Percentiles rank a stretch among this genome's conserved stretches.
phyloP scores from a whole-genome alignment of 1,284 basidiomycete species.

The Apiotrichum sp. region DNA sequence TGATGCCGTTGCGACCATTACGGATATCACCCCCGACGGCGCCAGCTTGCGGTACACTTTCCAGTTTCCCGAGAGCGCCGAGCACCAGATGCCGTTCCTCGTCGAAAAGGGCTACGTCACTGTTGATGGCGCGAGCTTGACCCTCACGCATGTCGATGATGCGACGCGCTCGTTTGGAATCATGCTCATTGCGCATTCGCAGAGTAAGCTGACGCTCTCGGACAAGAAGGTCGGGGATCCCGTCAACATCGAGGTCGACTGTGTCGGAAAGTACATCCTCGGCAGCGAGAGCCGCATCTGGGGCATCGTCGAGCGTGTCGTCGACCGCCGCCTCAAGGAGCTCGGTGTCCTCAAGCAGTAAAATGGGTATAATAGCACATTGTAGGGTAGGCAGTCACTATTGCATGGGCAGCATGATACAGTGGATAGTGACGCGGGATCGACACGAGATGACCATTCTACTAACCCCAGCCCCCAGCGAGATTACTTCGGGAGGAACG shows the following conservation, averaged over 20 bases:
- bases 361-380: too few relatives aligned
- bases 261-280: slow-evolving; percentile 57
- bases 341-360: slow-evolving; percentile 12
- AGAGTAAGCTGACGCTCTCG: slow-evolving; percentile 76
- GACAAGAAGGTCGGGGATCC: slow-evolving; percentile 67
- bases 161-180: slow-evolving; percentile 64
- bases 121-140: slow-evolving; percentile 90
- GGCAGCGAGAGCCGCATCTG: slow-evolving; percentile 58
- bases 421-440: background rate
- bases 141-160: slow-evolving; percentile 78
- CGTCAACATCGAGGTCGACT: slow-evolving; percentile 80
- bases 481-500: slow-evolving; percentile 51
- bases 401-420: slow-evolving; percentile 1
- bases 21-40: slow-evolving; percentile 65
- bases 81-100: slow-evolving; percentile 70
- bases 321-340: slow-evolving; percentile 48
- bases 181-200: slow-evolving; percentile 94
- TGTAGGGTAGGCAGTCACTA: background rate
- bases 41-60: slow-evolving; percentile 81
- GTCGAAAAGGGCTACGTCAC: slow-evolving; percentile 96
- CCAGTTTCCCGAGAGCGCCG: slow-evolving; percentile 59
- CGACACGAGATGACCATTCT: too few relatives aligned
- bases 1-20: slow-evolving; percentile 75
- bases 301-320: slow-evolving; percentile 62
- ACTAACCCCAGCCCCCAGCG: too few relatives aligned